phyloP scores from a whole-genome alignment of 352 stramenopile genomes.

The Phytopythium montanum region DNA sequence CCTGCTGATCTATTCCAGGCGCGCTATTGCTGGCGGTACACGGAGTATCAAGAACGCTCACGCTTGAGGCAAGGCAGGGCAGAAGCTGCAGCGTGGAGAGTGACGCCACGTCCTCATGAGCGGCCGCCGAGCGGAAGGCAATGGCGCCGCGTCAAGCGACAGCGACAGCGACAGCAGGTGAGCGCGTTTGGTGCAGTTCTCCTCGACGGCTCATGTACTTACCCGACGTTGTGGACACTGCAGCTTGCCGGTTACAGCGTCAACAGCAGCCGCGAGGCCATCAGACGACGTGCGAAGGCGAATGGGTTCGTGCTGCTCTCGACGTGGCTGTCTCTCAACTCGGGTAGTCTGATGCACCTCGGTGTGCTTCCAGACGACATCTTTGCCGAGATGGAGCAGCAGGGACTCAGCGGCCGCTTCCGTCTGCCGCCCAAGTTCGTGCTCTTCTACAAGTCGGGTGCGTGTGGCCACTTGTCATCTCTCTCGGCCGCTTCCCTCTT shows the following conservation, averaged over 20 bases:
- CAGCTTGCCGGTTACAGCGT: slow-evolving; percentile 2
- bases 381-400: slow-evolving; percentile 62
- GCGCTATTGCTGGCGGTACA: neutral
- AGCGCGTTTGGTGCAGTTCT: too few species aligned
- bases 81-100: neutral
- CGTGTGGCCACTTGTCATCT: neutral
- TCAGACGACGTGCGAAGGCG: slow-evolving; percentile 39
- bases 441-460: slow-evolving; percentile 58
- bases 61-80: neutral
- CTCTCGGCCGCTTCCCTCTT: neutral
- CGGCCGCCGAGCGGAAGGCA: neutral
- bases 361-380: slow-evolving; percentile 41
- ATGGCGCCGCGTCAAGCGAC: neutral
- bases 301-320: slow-evolving; percentile 24
- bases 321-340: neutral
- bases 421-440: slow-evolving; percentile 66
- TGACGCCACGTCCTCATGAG: neutral
- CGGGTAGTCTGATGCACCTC: neutral
- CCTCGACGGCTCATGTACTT: neutral
- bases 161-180: slow-evolving; percentile 4
- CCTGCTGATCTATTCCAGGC: neutral
- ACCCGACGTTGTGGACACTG: neutral
- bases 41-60: neutral
- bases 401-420: slow-evolving; percentile 38
- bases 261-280: slow-evolving; percentile 9